Base-by-base conservation (phyloP, 2,329 filamentous ascomycete species). In the Aspergillus clavatus region DNA sequence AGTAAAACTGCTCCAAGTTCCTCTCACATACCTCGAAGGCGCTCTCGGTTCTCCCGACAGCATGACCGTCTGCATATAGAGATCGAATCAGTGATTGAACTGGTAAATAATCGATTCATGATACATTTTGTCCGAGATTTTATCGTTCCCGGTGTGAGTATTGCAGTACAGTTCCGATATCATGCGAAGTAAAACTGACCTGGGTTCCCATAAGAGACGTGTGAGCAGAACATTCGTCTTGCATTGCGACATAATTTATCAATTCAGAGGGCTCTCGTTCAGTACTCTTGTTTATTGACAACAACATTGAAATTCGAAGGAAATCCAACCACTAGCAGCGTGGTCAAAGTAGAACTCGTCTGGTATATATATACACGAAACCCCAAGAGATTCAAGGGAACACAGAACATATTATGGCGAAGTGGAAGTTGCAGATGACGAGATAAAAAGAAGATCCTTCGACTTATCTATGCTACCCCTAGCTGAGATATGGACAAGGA, bases 151-250 rank as follows among this genome's bases (percentile, higher is more conserved):
- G 29, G n/a, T 33, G 29, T 16, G 4, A 33, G 29, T 31, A 16
- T 14, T 31, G 28, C 28, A 31, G n/a, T n/a, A 31, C 12, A 4
- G 28, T 14, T 14, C n/a, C n/a, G 16, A 14, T 8, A 16, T 14
- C 10, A 35, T 35, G 31, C 18, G 19, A 21, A 18, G 29, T 14
- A 42, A 24, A 5, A 62, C 62, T 54, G 21, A 66, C 63, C 55
- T 59, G 23, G 60, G 58, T 49, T 65, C 62, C 61, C 62, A 66
- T 28, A 55, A 50, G 19, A 66, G 48, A 40, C 61, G 55, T 24
- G 60, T 58, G 41, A 66, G 43, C 27, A 61, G 52, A 29, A 51
- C 48, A 38, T 53, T 54, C 8, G 56, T 44, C 18, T 46, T 51
- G 36, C 45, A 39, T 41, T 40, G 43, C 37, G 56, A 42, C 55